Evolutionary conservation across 2,329 filamentous ascomycete genomes (phyloP).

Genomic region (Aspergillus japonicus): DNA sequence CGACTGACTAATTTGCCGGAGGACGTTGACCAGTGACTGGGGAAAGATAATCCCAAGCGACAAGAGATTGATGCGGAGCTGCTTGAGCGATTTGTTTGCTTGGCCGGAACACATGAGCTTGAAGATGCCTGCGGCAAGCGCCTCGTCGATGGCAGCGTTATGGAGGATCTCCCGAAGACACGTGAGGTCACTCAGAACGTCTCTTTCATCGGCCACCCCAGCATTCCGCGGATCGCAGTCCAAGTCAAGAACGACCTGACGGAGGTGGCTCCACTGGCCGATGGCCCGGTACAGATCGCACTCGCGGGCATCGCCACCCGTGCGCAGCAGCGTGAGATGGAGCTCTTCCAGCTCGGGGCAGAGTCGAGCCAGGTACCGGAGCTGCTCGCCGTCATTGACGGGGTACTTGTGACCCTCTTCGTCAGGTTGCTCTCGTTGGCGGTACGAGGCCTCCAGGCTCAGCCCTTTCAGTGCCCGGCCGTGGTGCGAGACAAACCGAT

Average conservation of each 20-base stretch:
- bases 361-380: background rate
- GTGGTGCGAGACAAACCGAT: slow-evolving; percentile 4
- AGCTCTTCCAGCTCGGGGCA: slow-evolving; percentile 9
- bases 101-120: background rate
- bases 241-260: slow-evolving; percentile 5
- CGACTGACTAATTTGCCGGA: background rate
- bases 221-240: background rate
- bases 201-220: no score
- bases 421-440: background rate
- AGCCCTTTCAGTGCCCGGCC: slow-evolving; percentile 1
- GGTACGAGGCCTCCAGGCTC: background rate
- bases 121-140: slow-evolving; percentile 1
- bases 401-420: slow-evolving; percentile 1
- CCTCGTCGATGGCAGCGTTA: slow-evolving; percentile 6
- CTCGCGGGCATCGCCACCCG: background rate
- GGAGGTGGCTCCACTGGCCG: background rate
- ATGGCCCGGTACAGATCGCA: slow-evolving; percentile 6
- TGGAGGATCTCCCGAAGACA: slow-evolving; percentile 1
- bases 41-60: background rate
- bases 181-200: background rate
- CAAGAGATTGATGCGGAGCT: background rate
- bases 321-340: slow-evolving; percentile 4
- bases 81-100: background rate
- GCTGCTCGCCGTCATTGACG: background rate
- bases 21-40: background rate